Base-by-base conservation (phyloP, 768 basidiomycete genomes). In the Mycena leptocephala region DNA sequence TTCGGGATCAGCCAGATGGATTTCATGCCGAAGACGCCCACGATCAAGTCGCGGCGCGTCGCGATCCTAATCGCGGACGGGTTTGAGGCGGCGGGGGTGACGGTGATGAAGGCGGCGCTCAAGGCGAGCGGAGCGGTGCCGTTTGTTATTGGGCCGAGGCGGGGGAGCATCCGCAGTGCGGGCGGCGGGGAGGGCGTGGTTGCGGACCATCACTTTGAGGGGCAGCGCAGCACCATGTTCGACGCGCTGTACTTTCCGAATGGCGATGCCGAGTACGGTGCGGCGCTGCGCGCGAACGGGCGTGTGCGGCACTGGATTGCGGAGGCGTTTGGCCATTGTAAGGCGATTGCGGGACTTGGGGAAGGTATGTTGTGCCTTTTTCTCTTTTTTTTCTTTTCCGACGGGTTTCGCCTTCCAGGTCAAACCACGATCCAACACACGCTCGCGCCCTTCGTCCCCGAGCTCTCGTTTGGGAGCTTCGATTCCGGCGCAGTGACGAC, bases 301-400 rank as follows among this genome's bases (percentile, higher is more conserved):
- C 90, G 96, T 24, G 89, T 89, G 10, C 85, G 96, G n/a, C 95
- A 97, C 81, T 96, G 94, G 89, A 90, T 95, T 4, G 90, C 95
- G 56, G 96, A 97, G 84, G 93, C 95, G 3, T 97, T 95, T 84
- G 94, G 94, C 26, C 96, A 97, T 83, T 93, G 92, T 85, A 97
- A 97, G 86, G 83, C 94, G 22, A 95, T 98, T 72, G 95, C 92
- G 3, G 95, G 93, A 1, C 87, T 94, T 58, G 96, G 96, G 13
- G 89, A 92, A 81, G 93, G 93, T 91, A 53, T 35, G 83, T 77
- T 22, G n/a, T 51, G 18, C n/a, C 22, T 72, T 26, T 18, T 24
- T 26, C 48, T 20, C 53, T 30, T 61, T 22, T 46, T n/a, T n/a
- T n/a, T n/a, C n/a, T n/a, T n/a, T n/a, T n/a, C n/a, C n/a, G n/a